Evolutionary conservation across 2,329 filamentous ascomycete genomes (phyloP), one percentile per base, ranked within the genome.

Genomic region (Apiospora rasikravindrae): DNA sequence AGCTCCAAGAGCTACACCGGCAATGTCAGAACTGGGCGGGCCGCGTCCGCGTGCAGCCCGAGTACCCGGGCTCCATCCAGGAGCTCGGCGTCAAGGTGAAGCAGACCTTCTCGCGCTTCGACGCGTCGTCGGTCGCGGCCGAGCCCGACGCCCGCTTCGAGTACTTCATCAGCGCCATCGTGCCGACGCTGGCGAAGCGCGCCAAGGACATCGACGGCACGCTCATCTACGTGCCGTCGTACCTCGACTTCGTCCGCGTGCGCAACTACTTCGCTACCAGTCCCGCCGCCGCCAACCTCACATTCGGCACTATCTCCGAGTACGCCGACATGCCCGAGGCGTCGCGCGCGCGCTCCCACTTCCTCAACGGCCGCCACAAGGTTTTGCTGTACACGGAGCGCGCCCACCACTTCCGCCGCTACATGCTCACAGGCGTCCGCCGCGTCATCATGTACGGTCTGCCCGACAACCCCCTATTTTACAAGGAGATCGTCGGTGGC

Each of bases 321-420:
- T 98, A 98, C 82, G 93, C 93, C 0, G 90, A 93, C 66, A 86
- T 92, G 10, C 88, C 91, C 10, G 94, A 97, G 75, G 92, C 95
- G 42, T 92, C 94, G 57, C 91, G 96, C 51, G 94, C 96, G 11
- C 88, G 96, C 33, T 95, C 93, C 16, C 94, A 98, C 80, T 98
- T 99, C 83, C 85, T 94, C 75, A 93, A 86, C 51, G 96, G 95
- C 6, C 88, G 95, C 22, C 93, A 98, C 80, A 90, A 90, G 26
- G 88, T 98, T 24, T 83, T 99, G 51, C 86, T 99, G 22, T 99
- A 98, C 83, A 97, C 95, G 1, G 96, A 97, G 81, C 91, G 96
- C 73, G 94, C 95, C n/a, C 96, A 99, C 83, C 96, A 99, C 82
- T 98, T 98, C 86, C 91, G 94, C 69, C 89, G 96, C n/a, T 95